Percentiles rank a stretch among this genome's conserved stretches.
These are phyloP conservation scores for Gremmenia infestans DNA, from an alignment of 2,329 filamentous ascomycete species.

Conservation along the genomic window DNA sequence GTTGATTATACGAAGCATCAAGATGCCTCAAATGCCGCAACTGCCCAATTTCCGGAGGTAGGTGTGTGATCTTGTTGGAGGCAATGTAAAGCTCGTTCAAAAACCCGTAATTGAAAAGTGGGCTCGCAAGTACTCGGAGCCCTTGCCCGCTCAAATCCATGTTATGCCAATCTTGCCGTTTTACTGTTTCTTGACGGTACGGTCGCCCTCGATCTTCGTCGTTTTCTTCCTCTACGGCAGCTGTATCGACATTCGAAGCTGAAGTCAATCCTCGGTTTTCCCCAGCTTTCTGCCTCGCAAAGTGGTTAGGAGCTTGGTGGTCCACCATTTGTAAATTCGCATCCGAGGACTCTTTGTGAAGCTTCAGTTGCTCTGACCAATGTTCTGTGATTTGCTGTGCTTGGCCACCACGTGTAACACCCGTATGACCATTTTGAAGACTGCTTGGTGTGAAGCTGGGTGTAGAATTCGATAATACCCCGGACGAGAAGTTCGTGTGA, in stretches of 20 bases:
- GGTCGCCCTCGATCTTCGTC: conserved; percentile 51
- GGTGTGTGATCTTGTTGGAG: conserved; percentile 77
- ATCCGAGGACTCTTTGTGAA: conserved; percentile 72
- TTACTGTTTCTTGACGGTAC: conserved; percentile 61
- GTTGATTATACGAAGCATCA: conserved; percentile 83
- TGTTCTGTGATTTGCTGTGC: conserved; percentile 57
- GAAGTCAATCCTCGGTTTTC: conserved; percentile 59
- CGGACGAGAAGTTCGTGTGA: conserved; percentile 58
- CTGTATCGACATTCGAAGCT: conserved; percentile 41
- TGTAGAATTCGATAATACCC: conserved; percentile 60
- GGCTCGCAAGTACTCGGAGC: conserved; percentile 71
- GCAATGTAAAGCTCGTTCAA: conserved; percentile 89
- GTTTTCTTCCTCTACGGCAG: conserved; percentile 45
- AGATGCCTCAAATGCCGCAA: conserved; percentile 77
- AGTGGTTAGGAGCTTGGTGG: conserved; percentile 62
- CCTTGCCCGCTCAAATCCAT: conserved; percentile 96
- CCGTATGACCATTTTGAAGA: conserved; percentile 53
- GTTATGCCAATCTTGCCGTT: conserved; percentile 83
- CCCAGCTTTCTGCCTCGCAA: conserved; percentile 65
- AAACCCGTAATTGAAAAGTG: conserved; percentile 84
- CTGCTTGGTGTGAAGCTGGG: conserved; percentile 48
- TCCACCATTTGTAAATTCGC: conserved; percentile 67
- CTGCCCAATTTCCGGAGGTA: conserved; percentile 79
- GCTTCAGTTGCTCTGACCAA: conserved; percentile 82
- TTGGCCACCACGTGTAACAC: conserved; percentile 45